These are phyloP conservation scores for Cadophora luteo-olivacea DNA, from an alignment of 2,329 filamentous ascomycete species.

Conservation along the genomic window DNA sequence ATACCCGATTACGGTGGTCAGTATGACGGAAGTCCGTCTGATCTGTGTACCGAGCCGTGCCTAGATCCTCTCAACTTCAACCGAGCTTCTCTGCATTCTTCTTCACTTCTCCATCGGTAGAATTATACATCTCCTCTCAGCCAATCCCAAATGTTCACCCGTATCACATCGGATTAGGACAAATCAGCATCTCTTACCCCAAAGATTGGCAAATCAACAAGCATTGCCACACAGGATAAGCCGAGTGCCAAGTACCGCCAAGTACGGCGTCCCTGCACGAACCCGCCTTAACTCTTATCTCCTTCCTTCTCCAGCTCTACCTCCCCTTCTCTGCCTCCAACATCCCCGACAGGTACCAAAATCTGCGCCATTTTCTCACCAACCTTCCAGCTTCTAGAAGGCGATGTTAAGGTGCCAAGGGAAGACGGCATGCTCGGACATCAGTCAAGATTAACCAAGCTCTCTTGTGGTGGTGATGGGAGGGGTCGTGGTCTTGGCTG, in stretches of 20 bases:
- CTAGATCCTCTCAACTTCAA: background rate
- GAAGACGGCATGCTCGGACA: background rate
- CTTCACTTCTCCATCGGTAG: background rate
- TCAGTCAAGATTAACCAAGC: background rate
- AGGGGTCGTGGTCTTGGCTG: background rate
- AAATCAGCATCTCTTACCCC: background rate
- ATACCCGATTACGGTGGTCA: background rate
- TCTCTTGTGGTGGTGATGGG: background rate
- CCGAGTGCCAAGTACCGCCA: slow-evolving; percentile 6
- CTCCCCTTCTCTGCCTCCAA: background rate
- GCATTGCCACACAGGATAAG: background rate
- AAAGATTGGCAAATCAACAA: background rate
- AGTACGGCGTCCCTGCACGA: background rate
- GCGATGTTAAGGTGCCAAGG: background rate
- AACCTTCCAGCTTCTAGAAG: background rate
- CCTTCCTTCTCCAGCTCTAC: slow-evolving; percentile 2
- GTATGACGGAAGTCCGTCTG: background rate
- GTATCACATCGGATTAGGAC: background rate
- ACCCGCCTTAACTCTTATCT: background rate
- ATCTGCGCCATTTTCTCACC: background rate
- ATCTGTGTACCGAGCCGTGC: background rate
- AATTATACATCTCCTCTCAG: background rate
- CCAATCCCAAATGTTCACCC: background rate
- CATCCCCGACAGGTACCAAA: background rate
- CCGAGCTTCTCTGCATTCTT: background rate